Conservation (phyloP, 768 basidiomycete genomes). For the Naganishia vaughanmartiniae region DNA sequence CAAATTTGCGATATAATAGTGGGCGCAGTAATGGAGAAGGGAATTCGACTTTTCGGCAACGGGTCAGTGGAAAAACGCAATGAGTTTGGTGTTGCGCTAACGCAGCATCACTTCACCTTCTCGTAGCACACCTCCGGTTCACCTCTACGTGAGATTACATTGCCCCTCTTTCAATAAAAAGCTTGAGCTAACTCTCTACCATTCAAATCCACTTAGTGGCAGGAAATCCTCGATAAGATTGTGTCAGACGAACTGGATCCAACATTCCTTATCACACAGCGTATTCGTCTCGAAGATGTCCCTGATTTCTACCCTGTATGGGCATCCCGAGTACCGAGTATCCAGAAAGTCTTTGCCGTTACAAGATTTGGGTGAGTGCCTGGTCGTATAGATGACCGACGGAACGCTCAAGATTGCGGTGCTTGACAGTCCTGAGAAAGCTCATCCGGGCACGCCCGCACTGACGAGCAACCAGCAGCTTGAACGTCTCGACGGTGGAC, state of each 20-base stretch:
- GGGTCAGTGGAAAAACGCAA: conserved; percentile 55
- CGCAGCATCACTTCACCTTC: neutral
- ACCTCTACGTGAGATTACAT: conserved; percentile 39
- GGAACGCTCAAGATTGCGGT: neutral
- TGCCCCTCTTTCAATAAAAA: neutral
- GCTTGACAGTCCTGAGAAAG: neutral
- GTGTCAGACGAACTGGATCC: conserved; percentile 1
- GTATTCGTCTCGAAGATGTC: conserved; percentile 1
- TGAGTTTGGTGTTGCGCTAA: neutral
- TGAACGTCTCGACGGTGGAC: neutral
- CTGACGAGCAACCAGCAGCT: neutral
- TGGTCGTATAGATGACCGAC: no score
- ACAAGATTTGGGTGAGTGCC: conserved; percentile 1
- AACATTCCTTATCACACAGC: neutral
- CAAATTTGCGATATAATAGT: conserved; percentile 40
- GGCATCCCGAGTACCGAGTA: neutral
- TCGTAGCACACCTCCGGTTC: conserved; percentile 60
- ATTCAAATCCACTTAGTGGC: conserved; percentile 59
- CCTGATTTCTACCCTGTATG: conserved; percentile 1
- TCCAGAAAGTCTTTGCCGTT: conserved; percentile 3
- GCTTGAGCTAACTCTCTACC: neutral
- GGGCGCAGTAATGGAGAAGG: conserved; percentile 75
- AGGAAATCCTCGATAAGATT: conserved; percentile 60
- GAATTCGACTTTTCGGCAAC: conserved; percentile 67
- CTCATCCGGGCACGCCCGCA: conserved; percentile 1